These are phyloP conservation scores for Alternaria gansuensis DNA, from an alignment of 2,329 filamentous ascomycete species.

Conservation along the genomic window DNA sequence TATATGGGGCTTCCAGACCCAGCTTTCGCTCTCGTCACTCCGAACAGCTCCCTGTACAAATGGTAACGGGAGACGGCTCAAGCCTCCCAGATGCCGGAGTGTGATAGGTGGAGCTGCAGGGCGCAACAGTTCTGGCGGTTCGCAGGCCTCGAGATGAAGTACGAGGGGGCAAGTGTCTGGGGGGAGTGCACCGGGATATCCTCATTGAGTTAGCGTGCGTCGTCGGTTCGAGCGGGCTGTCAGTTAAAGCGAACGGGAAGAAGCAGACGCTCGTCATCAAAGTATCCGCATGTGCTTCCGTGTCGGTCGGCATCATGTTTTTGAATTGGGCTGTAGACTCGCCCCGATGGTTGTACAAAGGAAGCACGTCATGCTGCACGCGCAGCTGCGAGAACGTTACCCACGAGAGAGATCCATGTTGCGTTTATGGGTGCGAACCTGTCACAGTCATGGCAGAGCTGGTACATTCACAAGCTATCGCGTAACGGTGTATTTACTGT, in stretches of 20 bases:
- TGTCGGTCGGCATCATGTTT: constrained; percentile 24
- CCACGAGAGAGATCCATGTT: not conserved
- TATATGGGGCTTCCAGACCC: constrained; percentile 5
- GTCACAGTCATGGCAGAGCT: not conserved
- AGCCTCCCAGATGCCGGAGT: constrained; percentile 1
- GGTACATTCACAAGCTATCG: not conserved
- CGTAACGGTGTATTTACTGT: not conserved
- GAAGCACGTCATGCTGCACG: constrained; percentile 25
- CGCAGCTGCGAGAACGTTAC: constrained; percentile 7
- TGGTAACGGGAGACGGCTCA: constrained; percentile 8
- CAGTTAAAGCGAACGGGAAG: constrained; percentile 28
- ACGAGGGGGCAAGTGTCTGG: constrained; percentile 25
- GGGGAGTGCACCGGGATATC: constrained; percentile 31
- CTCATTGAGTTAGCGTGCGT: constrained; percentile 23
- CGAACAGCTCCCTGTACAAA: constrained; percentile 20
- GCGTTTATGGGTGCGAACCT: constrained; percentile 9
- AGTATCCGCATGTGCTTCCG: constrained; percentile 29
- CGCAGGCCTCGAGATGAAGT: constrained; percentile 26
- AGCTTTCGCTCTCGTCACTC: constrained; percentile 18
- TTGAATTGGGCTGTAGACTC: constrained; percentile 11
- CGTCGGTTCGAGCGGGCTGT: constrained; percentile 19
- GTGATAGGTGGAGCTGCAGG: constrained; percentile 33
- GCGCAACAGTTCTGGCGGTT: constrained; percentile 22
- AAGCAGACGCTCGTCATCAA: constrained; percentile 37
- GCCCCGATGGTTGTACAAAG: constrained; percentile 22